These are phyloP conservation scores for Ampelocalamus luodianensis DNA, from an alignment of 176 grass and related monocot species.

Conservation along the genomic window DNA sequence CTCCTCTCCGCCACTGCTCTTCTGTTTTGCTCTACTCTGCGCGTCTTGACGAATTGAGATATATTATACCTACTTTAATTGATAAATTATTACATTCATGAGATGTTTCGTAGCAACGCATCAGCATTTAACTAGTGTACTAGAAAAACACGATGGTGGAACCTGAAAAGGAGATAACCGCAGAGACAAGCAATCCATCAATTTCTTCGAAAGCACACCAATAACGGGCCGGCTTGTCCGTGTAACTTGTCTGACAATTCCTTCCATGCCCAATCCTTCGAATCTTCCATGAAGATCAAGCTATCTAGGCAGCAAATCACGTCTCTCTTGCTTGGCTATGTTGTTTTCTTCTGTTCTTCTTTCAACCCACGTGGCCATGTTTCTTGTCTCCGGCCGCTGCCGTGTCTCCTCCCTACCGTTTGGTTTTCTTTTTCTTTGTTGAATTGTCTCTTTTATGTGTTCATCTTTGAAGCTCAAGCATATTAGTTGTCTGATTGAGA, in stretches of 20 bases:
- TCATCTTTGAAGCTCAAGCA: not conserved
- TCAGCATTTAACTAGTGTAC: too few relatives aligned
- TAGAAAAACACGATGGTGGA: not conserved
- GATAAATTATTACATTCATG: too few relatives aligned
- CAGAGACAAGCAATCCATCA: not conserved
- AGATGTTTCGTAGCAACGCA: too few relatives aligned
- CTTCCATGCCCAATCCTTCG: not conserved
- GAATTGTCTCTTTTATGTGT: not conserved
- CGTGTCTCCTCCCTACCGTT: not conserved
- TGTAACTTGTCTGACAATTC: not conserved
- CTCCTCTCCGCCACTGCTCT: too few relatives aligned
- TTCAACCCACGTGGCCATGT: not conserved
- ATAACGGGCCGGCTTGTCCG: not conserved
- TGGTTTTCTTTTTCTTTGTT: not conserved
- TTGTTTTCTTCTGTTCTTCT: not conserved
- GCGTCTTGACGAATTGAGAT: too few relatives aligned
- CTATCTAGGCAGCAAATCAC: not conserved
- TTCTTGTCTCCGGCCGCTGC: not conserved
- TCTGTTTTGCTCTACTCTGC: too few relatives aligned
- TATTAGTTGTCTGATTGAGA: not conserved
- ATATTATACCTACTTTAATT: too few relatives aligned
- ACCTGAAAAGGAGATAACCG: not conserved
- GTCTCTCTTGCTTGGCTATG: not conserved
- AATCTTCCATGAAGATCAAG: not conserved
- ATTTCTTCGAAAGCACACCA: slow-evolving; percentile 3